Evolutionary conservation across 179 eudicot species (phyloP).

Genomic region (Silene coronaria): DNA sequence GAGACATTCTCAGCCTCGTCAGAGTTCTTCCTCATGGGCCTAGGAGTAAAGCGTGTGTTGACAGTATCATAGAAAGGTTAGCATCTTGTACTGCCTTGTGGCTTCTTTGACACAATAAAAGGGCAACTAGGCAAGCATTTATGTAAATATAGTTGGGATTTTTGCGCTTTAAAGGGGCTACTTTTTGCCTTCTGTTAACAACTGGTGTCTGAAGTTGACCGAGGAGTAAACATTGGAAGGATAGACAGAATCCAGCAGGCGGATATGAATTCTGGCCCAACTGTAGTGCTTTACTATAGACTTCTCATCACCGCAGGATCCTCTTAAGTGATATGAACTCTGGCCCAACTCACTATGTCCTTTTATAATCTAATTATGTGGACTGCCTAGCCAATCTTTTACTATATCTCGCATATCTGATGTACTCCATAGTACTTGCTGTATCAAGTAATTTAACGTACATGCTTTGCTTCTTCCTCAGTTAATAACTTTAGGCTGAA

Average conservation of each 20-base stretch:
- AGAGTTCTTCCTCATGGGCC: slow-evolving; percentile 86
- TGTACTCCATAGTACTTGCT: neutral
- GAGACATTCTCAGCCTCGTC: slow-evolving; percentile 81
- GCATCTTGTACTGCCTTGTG: neutral
- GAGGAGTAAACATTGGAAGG: slow-evolving; percentile 1
- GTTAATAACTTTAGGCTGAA: neutral
- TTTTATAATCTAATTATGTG: neutral
- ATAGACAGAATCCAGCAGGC: neutral
- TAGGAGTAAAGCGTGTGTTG: slow-evolving; percentile 76
- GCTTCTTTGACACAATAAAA: neutral
- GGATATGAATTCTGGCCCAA: too few relatives aligned
- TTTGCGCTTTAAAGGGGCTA: neutral
- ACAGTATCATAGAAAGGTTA: slow-evolving; percentile 72
- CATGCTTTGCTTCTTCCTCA: slow-evolving; percentile 3
- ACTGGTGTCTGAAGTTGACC: neutral
- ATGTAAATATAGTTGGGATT: slow-evolving; percentile 1
- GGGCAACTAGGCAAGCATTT: slow-evolving; percentile 53
- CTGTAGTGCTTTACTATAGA: too few relatives aligned
- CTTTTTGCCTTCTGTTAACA: neutral
- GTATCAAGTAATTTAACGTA: neutral
- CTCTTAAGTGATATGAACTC: too few relatives aligned
- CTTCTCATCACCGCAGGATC: too few relatives aligned
- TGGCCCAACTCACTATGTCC: neutral
- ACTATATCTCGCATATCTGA: neutral
- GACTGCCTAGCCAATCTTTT: neutral